These are phyloP conservation scores for Aspergillus viridinutans DNA, from an alignment of 2,329 filamentous ascomycete species.

Conservation along the genomic window DNA sequence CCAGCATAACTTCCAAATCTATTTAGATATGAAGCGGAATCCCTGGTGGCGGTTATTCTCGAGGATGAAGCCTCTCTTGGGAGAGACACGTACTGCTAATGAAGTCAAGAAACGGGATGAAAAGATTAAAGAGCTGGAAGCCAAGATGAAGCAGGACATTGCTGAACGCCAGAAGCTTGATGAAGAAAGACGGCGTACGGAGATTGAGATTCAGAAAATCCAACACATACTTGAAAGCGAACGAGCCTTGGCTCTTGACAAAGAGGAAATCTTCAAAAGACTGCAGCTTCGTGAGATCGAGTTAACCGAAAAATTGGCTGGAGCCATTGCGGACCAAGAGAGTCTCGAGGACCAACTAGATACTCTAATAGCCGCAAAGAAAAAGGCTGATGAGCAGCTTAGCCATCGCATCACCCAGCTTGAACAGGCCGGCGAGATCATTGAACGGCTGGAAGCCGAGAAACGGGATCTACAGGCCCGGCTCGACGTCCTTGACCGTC, in stretches of 20 bases:
- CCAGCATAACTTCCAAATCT: constrained; percentile 88
- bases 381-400: constrained; percentile 78
- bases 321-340: constrained; percentile 90
- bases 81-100: constrained; percentile 82
- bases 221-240: constrained; percentile 95
- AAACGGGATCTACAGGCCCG: constrained; percentile 69
- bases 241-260: constrained; percentile 89
- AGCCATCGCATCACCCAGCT: constrained; percentile 75
- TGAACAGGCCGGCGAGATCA: constrained; percentile 85
- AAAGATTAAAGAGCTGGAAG: constrained; percentile 81
- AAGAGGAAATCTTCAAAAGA: constrained; percentile 98
- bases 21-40: constrained; percentile 81
- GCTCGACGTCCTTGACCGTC: constrained; percentile 64
- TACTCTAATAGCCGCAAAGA: constrained; percentile 81
- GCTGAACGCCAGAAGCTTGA: constrained; percentile 75
- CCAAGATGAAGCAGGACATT: constrained; percentile 74
- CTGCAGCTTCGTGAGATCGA: constrained; percentile 87
- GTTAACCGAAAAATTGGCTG: constrained; percentile 85
- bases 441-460: constrained; percentile 78
- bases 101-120: constrained; percentile 96
- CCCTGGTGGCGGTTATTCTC: constrained; percentile 97
- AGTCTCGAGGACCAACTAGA: constrained; percentile 91
- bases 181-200: constrained; percentile 82
- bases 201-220: constrained; percentile 81
- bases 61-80: constrained; percentile 90